Evolutionary conservation across 306 rosid genomes (phyloP).

Genomic region (Nissolia schottii): DNA sequence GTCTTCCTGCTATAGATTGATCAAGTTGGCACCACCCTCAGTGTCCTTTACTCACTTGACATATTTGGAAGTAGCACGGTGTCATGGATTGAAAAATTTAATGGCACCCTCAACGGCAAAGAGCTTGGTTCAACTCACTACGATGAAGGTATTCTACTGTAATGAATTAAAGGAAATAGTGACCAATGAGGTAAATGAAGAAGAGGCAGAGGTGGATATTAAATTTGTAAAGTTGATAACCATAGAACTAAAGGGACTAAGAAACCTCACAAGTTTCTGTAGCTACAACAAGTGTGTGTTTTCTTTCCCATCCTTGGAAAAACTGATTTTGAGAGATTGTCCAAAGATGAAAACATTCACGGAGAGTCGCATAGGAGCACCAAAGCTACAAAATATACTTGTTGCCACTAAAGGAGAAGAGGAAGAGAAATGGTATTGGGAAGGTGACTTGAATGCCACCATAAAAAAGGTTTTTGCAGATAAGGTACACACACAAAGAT

Average conservation of each 20-base stretch:
- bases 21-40: background rate
- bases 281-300: background rate
- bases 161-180: background rate
- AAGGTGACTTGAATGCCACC: slow-evolving; percentile 12
- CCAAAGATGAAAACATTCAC: background rate
- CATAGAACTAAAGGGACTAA: background rate
- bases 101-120: background rate
- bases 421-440: background rate
- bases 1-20: accelerated
- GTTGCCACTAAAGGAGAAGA: background rate
- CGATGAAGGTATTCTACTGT: background rate
- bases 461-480: background rate
- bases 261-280: background rate
- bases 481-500: background rate
- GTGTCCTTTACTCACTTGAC: slow-evolving; percentile 4
- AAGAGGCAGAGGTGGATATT: background rate
- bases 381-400: background rate
- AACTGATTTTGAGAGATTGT: background rate
- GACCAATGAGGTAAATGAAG: background rate
- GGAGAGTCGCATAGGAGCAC: background rate
- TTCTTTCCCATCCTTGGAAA: slow-evolving; percentile 7
- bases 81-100: background rate
- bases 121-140: slow-evolving; percentile 15
- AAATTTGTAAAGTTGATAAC: background rate
- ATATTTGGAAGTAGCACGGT: background rate